Percentiles rank a stretch among this genome's conserved stretches.
These are phyloP conservation scores for Sclerotinia sclerotiorum DNA, from an alignment of 2,329 filamentous ascomycete genomes.

Conservation along the genomic window DNA sequence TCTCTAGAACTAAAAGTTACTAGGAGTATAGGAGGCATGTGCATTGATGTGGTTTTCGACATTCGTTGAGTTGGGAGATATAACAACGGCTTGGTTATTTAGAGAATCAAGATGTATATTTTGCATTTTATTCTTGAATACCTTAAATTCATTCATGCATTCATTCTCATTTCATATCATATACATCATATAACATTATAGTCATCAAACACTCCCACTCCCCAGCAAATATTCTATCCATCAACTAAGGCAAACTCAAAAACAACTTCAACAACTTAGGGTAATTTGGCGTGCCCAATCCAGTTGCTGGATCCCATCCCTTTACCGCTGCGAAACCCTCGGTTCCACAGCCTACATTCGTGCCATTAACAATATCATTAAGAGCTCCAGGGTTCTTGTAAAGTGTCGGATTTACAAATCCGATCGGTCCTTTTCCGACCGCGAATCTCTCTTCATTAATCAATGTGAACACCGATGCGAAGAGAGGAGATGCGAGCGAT, in stretches of 20 bases:
- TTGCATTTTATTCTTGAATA: no score
- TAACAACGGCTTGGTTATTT: no score
- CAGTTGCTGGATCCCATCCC: conserved; percentile 37
- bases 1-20: no score
- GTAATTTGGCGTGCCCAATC: conserved; percentile 36
- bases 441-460: conserved; percentile 22
- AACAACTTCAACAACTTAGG: conserved; percentile 35
- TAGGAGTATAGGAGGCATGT: no score
- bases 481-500: conserved; percentile 30
- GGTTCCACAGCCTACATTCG: conserved; percentile 37
- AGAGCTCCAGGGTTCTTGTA: conserved; percentile 35
- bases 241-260: conserved; percentile 30
- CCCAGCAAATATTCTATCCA: no score
- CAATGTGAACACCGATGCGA: conserved; percentile 32
- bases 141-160: no score
- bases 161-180: no score
- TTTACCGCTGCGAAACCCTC: conserved; percentile 42
- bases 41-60: no score
- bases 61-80: no score
- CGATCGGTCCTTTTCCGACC: conserved; percentile 15
- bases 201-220: no score
- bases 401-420: conserved; percentile 20
- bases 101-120: no score
- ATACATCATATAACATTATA: no score
- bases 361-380: conserved; percentile 41